These are phyloP conservation scores for Pyrus bretschneideri DNA, from an alignment of 306 rosid species.

Conservation along the genomic window DNA sequence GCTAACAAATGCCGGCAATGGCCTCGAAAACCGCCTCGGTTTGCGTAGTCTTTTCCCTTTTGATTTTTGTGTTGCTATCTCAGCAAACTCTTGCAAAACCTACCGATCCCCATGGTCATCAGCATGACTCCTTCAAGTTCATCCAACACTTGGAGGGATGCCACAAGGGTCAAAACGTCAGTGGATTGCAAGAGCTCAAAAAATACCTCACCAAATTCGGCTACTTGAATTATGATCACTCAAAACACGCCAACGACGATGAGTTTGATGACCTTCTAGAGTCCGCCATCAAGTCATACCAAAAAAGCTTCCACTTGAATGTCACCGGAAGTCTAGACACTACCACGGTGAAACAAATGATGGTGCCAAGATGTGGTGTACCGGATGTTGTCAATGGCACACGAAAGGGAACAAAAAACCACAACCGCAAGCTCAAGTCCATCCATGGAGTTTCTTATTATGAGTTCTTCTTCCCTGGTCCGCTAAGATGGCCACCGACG, in stretches of 20 bases:
- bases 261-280: constrained; percentile 16
- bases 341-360: constrained; percentile 12
- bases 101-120: neutral
- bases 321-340: constrained; percentile 18
- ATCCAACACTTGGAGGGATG: constrained; percentile 12
- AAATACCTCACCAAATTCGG: constrained; percentile 15
- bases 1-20: neutral
- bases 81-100: neutral
- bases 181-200: constrained; percentile 14
- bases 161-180: constrained; percentile 11
- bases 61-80: neutral
- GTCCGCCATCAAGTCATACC: constrained; percentile 25
- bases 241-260: neutral
- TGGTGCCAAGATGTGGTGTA: constrained; percentile 19
- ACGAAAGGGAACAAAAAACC: neutral
- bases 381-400: neutral
- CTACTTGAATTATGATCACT: neutral
- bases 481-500: neutral
- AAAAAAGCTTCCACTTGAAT: constrained; percentile 10
- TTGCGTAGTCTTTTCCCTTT: neutral
- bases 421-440: neutral
- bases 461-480: neutral
- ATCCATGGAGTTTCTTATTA: constrained; percentile 6
- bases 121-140: constrained; percentile 7
- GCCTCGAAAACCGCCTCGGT: neutral